A percentile compares a stretch with the other conserved stretches of the same genome.
Evolutionary conservation across 805 yeast genomes (phyloP).

Genomic region (Hanseniaspora hatyaiensis): DNA sequence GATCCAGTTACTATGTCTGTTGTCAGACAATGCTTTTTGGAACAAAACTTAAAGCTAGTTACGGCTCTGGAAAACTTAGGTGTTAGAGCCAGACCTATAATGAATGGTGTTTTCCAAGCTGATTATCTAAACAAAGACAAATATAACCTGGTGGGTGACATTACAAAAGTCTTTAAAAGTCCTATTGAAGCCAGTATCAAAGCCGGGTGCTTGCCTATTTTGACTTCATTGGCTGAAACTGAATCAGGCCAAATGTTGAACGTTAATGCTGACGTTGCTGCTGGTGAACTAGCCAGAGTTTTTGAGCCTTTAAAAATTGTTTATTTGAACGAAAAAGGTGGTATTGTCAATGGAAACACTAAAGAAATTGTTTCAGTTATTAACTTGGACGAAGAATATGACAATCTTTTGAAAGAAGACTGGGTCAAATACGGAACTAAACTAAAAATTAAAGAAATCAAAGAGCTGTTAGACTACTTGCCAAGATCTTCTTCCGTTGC

Average conservation of each 20-base stretch:
- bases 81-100: slow-evolving; percentile 95
- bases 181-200: slow-evolving; percentile 88
- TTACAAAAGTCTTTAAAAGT: slow-evolving; percentile 72
- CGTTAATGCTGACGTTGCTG: slow-evolving; percentile 98
- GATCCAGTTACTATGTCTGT: slow-evolving; percentile 91
- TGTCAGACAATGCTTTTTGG: slow-evolving; percentile 87
- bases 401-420: slow-evolving; percentile 74
- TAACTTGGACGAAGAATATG: slow-evolving; percentile 93
- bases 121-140: slow-evolving; percentile 81
- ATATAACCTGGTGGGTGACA: slow-evolving; percentile 85
- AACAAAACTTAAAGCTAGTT: slow-evolving; percentile 87
- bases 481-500: slow-evolving; percentile 98
- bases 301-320: slow-evolving; percentile 96
- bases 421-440: slow-evolving; percentile 99
- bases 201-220: slow-evolving; percentile 92
- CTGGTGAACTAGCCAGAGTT: slow-evolving; percentile 92
- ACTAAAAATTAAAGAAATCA: slow-evolving; percentile 90
- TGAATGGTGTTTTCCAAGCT: slow-evolving; percentile 94
- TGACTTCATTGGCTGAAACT: slow-evolving; percentile 94
- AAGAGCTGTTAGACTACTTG: slow-evolving; percentile 80
- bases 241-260: slow-evolving; percentile 92
- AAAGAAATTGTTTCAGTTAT: slow-evolving; percentile 82
- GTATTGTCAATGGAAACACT: slow-evolving; percentile 82
- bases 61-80: slow-evolving; percentile 94
- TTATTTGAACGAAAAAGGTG: slow-evolving; percentile 94